Base-by-base conservation (phyloP, 306 rosid genomes). In the Trifolium subterraneum region DNA sequence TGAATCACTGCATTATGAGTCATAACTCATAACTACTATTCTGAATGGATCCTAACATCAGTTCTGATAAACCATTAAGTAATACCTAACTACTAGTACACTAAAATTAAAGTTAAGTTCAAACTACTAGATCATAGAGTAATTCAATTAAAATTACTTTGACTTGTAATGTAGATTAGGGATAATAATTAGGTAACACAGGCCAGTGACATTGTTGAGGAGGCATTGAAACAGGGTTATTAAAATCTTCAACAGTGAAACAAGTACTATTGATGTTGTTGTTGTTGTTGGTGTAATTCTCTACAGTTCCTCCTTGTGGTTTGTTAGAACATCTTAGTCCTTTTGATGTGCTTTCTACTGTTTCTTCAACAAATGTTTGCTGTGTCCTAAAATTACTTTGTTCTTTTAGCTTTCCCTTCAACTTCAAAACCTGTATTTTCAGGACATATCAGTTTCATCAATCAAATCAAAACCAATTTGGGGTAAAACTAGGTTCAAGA, bases 351-450 rank as follows among this genome's bases (percentile, higher is more conserved):
- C 88, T 82, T 58, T 88, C 93, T 41, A 69, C 89, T 10, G 88
- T 90, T 76, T 88, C 93, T 73, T 87, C 91, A 41, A 64, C 50
- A 3, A 87, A 84, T 12, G 73, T 79, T 56, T 85, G 90, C 25
- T 85, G 92, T 42, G 86, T 85, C 83, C 83, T 82, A 0, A 61
- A 47, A 33, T 29, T 27, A 0, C 64, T 72, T 81, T 90, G 86
- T 68, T 88, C 87, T 80, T 85, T 86, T 29, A 92, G 82, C 70
- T 73, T 75, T 41, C 80, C 84, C 79, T 85, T 87, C 88, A 92
- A 80, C 78, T 75, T 87, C 81, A 74, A 72, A 16, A 90, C 96
- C 98, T 56, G 36, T 23, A 9, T 90, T 64, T 54, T 13, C 11
- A 84, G 41, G 10, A 2, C 15, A 25, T 22, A 74, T 41, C 59